Evolutionary conservation across 306 rosid genomes (phyloP), one percentile per base, ranked within the genome.

Genomic region (Clitoria ternatea): DNA sequence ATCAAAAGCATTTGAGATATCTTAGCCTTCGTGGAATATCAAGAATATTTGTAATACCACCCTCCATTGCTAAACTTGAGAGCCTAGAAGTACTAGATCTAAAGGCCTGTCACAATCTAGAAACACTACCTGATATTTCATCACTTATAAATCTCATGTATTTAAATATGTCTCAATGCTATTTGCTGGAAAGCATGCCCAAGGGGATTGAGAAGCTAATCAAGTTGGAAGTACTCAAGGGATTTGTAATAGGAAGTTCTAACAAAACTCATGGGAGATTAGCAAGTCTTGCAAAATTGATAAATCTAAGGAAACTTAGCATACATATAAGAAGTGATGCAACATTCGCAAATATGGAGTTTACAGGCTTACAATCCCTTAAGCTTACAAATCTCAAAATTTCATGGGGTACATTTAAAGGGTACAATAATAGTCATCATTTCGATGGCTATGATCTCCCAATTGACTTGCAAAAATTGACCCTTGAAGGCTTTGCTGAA

Each of bases 121-220:
- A 84, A 62, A 67, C 15, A 0, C 22, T 84, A 63, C 87, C 85
- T 6, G 61, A 73, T 4, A 73, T 84, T 50, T 24, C 40, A 8
- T 30, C 32, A 0, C 55, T 84, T 22, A 49, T 2, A 55, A 69
- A 22, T 8, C 82, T 84, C 6, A 69, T 61, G 0, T n/a, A n/a
- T n/a, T n/a, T n/a, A n/a, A n/a, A n/a, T n/a, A n/a, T n/a, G n/a
- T n/a, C n/a, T n/a, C n/a, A n/a, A n/a, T n/a, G n/a, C n/a, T n/a
- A n/a, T n/a, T n/a, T n/a, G n/a, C n/a, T n/a, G n/a, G n/a, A n/a
- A n/a, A n/a, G n/a, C n/a, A n/a, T n/a, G n/a, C n/a, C n/a, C n/a
- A n/a, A n/a, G n/a, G n/a, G n/a, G n/a, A n/a, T n/a, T n/a, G n/a
- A n/a, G n/a, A n/a, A n/a, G n/a, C n/a, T n/a, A n/a, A n/a, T n/a